Conservation (phyloP, 257 asterid species). For the Solanum sejunctum region DNA sequence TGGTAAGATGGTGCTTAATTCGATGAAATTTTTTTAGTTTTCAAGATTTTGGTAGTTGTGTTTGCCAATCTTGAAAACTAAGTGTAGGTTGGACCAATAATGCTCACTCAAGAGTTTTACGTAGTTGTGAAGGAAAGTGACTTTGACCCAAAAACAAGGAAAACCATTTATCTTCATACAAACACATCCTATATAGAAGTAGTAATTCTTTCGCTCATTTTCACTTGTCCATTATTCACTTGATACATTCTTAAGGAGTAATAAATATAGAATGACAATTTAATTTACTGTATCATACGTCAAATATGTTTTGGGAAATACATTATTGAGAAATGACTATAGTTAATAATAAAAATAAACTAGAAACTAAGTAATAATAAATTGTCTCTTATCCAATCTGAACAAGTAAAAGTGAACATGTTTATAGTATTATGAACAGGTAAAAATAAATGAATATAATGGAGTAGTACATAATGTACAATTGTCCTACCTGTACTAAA, state of each 20-base stretch:
- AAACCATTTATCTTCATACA: background rate
- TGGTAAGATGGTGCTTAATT: background rate
- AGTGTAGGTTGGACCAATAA: background rate
- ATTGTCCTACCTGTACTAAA: background rate
- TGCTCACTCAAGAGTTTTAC: background rate
- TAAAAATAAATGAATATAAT: too few relatives aligned
- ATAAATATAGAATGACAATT: too few relatives aligned
- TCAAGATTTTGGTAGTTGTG: background rate
- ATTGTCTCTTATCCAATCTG: too few relatives aligned
- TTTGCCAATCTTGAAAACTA: background rate
- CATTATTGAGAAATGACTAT: too few relatives aligned
- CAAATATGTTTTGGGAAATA: too few relatives aligned
- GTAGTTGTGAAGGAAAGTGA: background rate
- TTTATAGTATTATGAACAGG: background rate
- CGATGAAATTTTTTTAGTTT: background rate
- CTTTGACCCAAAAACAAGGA: background rate
- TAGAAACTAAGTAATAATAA: too few relatives aligned
- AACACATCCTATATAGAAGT: too few relatives aligned
- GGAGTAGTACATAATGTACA: background rate
- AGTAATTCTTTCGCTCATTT: too few relatives aligned
- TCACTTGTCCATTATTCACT: too few relatives aligned
- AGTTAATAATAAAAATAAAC: too few relatives aligned
- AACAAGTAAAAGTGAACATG: background rate
- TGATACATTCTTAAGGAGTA: too few relatives aligned
- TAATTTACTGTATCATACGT: too few relatives aligned